Conservation (phyloP, 306 rosid species). For the Vigna nakashimae region DNA sequence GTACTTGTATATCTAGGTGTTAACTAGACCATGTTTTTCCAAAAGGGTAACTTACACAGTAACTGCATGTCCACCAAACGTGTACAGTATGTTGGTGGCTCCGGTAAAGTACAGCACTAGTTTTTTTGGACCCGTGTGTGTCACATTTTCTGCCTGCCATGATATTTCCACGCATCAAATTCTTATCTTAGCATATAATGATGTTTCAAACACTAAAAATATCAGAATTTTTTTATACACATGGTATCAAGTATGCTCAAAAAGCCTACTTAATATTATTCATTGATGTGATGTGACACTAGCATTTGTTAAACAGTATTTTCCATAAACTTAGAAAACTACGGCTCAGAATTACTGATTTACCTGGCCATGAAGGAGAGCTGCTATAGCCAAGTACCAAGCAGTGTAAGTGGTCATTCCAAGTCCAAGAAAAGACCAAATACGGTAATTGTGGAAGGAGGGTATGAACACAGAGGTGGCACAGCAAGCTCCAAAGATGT, state of each 20-base stretch:
- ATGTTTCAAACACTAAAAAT: not conserved
- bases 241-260: not conserved
- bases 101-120: conserved; percentile 95
- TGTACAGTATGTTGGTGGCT: conserved; percentile 95
- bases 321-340: not conserved
- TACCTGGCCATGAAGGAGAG: conserved; percentile 89
- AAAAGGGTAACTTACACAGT: conserved; percentile 70
- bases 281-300: conserved; percentile 5
- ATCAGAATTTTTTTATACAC: not conserved
- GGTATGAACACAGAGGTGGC: conserved; percentile 98
- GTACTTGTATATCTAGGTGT: not conserved
- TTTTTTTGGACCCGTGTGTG: conserved; percentile 77
- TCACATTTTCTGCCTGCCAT: conserved; percentile 68
- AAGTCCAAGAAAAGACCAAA: conserved; percentile 97
- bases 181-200: conserved; percentile 4
- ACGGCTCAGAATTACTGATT: not conserved
- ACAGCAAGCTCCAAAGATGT: conserved; percentile 98
- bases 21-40: not conserved
- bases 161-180: not conserved
- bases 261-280: not conserved
- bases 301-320: not conserved
- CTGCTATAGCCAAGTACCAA: conserved; percentile 83
- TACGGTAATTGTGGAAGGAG: conserved; percentile 94
- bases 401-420: conserved; percentile 99
- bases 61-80: conserved; percentile 99